phyloP scores from a whole-genome alignment of 169 alveolate species.

The Eimeria sp. region DNA sequence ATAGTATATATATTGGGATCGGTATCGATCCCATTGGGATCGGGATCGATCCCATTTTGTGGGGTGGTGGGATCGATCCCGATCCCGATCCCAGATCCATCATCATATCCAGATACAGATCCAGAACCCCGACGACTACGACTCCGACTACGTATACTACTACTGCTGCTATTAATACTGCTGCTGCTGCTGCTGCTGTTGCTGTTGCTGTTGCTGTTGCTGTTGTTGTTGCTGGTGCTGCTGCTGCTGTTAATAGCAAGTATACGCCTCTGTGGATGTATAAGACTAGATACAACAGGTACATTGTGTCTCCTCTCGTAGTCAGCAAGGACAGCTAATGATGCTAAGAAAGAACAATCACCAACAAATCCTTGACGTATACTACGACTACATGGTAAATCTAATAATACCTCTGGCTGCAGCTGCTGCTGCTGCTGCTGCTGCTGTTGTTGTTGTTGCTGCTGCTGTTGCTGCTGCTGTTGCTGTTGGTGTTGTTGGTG shows the following conservation, averaged over 20 bases:
- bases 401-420: slow-evolving; percentile 82
- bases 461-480: background rate
- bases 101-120: too few relatives aligned
- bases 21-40: too few relatives aligned
- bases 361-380: slow-evolving; percentile 96
- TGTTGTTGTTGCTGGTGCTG: background rate
- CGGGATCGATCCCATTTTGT: too few relatives aligned
- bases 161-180: slow-evolving; percentile 23
- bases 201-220: background rate
- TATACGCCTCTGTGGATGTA: slow-evolving; percentile 85
- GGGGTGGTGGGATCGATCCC: too few relatives aligned
- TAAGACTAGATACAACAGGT: slow-evolving; percentile 90
- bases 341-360: slow-evolving; percentile 95
- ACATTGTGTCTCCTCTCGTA: slow-evolving; percentile 90
- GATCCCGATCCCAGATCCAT: too few relatives aligned
- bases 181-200: slow-evolving; percentile 3
- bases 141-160: background rate
- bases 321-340: slow-evolving; percentile 94
- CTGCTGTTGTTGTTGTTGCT: slow-evolving; percentile 35
- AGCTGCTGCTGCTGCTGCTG: background rate
- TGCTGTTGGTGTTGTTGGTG: background rate
- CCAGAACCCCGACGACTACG: too few relatives aligned
- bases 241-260: background rate
- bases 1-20: too few relatives aligned
- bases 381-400: slow-evolving; percentile 86